Base-by-base conservation (phyloP, 768 basidiomycete genomes). In the Porphyrellus cyaneotinctus region DNA sequence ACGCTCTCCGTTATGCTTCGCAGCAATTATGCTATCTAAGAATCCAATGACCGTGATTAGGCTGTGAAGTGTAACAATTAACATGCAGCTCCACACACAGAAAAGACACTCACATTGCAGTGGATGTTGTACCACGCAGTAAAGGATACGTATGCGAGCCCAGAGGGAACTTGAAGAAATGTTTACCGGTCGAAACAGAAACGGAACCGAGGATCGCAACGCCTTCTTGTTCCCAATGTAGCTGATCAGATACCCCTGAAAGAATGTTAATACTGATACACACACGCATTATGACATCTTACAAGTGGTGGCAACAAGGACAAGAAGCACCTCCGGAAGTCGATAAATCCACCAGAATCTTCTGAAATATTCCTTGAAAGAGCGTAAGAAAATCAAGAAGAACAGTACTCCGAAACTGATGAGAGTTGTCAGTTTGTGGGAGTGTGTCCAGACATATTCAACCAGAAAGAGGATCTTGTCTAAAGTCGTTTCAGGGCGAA, bases 1-100 rank as follows among this genome's bases (percentile, higher is more conserved):
- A 13, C 85, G 84, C 4, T 83, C 80, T 0, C 84, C 83, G 54
- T 89, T 95, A 67, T 97, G 94, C 63, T 98, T 97, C 3, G 95
- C 95, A 0, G 94, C 90, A 3, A 94, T 92, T 56, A 97, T 93
- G 54, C 88, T 91, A 67, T 99, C 95, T 54, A 99, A 74, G 67
- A 95, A 97, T 1, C 97, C 97, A 20, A 92, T 79, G 37, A 95
- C 78, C 0, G 88, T 81, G 45, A 91, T 86, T 47, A 93, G 66
- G 30, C 88, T 90, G 58, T 30, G 18, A 38, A 36, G 18, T 11
- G 0, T n/a, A 48, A 35, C 24, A 24, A 14, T 62, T 30, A 53
- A 54, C 20, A 33, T 23, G 4, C 12, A 6, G 24, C 10, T 17
- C 23, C 17, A 31, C 0, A 2, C n/a, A 20, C 7, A 44, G 2